Base-by-base conservation (phyloP, 805 yeast species). In the Kuraishia ogatae region DNA sequence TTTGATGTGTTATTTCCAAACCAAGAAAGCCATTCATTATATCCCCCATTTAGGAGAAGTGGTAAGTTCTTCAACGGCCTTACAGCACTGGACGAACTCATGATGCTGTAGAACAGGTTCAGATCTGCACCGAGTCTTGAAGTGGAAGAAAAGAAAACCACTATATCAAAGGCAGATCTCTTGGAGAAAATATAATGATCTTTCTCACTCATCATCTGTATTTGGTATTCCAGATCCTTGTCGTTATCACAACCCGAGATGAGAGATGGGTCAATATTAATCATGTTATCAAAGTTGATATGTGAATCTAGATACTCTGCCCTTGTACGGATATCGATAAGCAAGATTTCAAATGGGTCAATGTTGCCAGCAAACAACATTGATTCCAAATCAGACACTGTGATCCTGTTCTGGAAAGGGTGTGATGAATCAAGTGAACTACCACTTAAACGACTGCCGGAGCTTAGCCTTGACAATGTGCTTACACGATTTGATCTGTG, bases 1-100 rank as follows among this genome's bases (percentile, higher is more conserved):
- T 17, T 35, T 8, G 43, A 35, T 13, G 55, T 58, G 10, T 67
- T 59, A n/a, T 66, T 62, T 10, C 66, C 67, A 10, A 66, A 65
- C 10, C 64, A 64, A 46, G 66, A 65, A 19, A 66, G 59, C 82
- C 82, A 77, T 50, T 74, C 71, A 47, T 71, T 73, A 56, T 70
- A 74, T 1, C 82, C 82, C 23, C 82, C 82, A 21, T 71, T 61
- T 26, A 79, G 58, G 39, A 62, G 58, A 29, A 67, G 67, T 21
- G 72, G 72, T 2, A 61, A 56, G 29, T 60, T 56, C 26, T 57
- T 58, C 50, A 64, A 29, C 20, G 43, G 19, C 15, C 23, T 48
- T 13, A 20, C n/a, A 6, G 52, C 35, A 11, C 58, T 53, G 1
- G 60, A 59, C 3, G 52, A 53, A 17, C 39, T 20, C 57, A 64